Evolutionary conservation across 1,139 yeast genomes (phyloP).

Genomic region (Candida sanyaensis): DNA sequence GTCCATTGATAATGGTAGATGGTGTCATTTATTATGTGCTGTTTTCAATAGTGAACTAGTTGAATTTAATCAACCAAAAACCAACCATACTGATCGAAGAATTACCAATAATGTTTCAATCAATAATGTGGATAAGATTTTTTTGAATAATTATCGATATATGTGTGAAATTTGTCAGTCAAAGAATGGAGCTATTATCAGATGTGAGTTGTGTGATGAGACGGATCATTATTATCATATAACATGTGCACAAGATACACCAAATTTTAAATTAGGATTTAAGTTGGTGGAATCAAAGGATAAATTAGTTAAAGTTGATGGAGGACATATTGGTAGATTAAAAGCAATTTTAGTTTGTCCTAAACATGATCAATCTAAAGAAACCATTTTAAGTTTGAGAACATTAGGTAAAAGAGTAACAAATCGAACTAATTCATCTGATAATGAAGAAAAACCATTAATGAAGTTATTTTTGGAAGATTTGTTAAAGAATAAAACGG

Average conservation of each 20-base stretch:
- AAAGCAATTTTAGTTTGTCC: slow-evolving; percentile 47
- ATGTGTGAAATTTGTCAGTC: slow-evolving; percentile 32
- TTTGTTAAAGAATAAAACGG: slow-evolving; percentile 18
- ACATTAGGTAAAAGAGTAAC: slow-evolving; percentile 37
- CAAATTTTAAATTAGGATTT: slow-evolving; percentile 49
- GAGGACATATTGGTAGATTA: slow-evolving; percentile 36
- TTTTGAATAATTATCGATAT: slow-evolving; percentile 23
- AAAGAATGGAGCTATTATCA: slow-evolving; percentile 30
- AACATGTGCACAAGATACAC: slow-evolving; percentile 64
- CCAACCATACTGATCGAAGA: slow-evolving; percentile 11
- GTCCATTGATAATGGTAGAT: slow-evolving; percentile 65
- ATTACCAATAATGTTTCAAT: slow-evolving; percentile 22
- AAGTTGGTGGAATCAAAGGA: slow-evolving; percentile 22
- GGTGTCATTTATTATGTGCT: slow-evolving; percentile 86
- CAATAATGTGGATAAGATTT: slow-evolving; percentile 31
- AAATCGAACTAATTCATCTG: slow-evolving; percentile 19
- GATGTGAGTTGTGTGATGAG: slow-evolving; percentile 30
- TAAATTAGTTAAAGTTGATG: slow-evolving; percentile 27
- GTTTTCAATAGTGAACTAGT: slow-evolving; percentile 41
- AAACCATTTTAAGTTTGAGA: slow-evolving; percentile 20
- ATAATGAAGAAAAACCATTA: slow-evolving; percentile 31
- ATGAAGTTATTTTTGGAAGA: slow-evolving; percentile 48
- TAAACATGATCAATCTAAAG: slow-evolving; percentile 27
- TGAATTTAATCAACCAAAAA: slow-evolving; percentile 1
- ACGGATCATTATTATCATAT: slow-evolving; percentile 45